phyloP scores from a whole-genome alignment of 1,284 basidiomycete genomes.

The Fistulina hepatica region DNA sequence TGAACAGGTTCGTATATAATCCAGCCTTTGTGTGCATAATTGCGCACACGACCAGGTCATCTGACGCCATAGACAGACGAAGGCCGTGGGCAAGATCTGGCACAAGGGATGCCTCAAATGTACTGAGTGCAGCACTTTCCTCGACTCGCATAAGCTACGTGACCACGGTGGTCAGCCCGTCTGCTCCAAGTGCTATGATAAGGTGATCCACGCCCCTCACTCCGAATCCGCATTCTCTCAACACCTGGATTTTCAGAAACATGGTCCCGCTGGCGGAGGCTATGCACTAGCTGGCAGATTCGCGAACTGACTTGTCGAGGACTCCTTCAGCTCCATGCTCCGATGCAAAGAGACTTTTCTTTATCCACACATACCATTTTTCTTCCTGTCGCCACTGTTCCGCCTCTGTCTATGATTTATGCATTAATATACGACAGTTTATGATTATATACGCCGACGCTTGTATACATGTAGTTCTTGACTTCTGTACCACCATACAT shows the following conservation, averaged over 20 bases:
- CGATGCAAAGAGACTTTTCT: too few relatives aligned
- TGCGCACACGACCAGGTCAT: not conserved
- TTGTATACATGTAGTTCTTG: too few relatives aligned
- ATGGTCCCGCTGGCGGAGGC: slow-evolving; percentile 62
- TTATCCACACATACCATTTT: too few relatives aligned
- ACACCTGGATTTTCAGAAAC: slow-evolving; percentile 32
- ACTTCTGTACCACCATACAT: too few relatives aligned
- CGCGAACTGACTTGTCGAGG: too few relatives aligned
- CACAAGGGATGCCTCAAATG: slow-evolving; percentile 70
- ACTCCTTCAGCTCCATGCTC: too few relatives aligned
- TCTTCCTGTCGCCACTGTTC: too few relatives aligned
- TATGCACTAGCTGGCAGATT: slow-evolving; percentile 66
- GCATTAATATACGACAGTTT: too few relatives aligned
- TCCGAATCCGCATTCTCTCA: not conserved
- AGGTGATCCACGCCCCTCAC: slow-evolving; percentile 33
- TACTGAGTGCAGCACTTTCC: slow-evolving; percentile 47
- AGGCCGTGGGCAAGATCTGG: slow-evolving; percentile 65
- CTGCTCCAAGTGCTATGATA: slow-evolving; percentile 61
- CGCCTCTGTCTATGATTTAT: too few relatives aligned
- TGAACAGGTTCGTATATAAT: slow-evolving; percentile 35
- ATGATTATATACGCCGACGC: too few relatives aligned
- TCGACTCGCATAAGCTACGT: slow-evolving; percentile 58
- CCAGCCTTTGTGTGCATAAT: not conserved
- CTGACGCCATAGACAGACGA: slow-evolving; percentile 34
- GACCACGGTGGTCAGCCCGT: slow-evolving; percentile 64